These are phyloP conservation scores for Picea sitchensis DNA, from an alignment of 75 land plant species.

Conservation along the genomic window DNA sequence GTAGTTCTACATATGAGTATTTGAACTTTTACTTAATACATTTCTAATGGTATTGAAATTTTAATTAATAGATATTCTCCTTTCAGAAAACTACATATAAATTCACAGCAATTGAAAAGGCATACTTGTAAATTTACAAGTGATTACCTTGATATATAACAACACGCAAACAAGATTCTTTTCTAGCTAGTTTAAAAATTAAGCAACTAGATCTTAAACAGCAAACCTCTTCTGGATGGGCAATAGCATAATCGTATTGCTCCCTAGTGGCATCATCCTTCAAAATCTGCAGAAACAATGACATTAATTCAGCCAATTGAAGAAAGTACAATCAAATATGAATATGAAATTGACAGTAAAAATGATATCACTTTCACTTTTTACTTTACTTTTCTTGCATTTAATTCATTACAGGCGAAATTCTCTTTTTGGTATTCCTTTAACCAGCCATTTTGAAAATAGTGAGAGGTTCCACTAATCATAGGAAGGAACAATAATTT, in stretches of 20 bases:
- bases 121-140: no score
- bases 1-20: no score
- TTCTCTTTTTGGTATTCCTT: neutral
- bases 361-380: neutral
- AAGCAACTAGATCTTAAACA: no score
- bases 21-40: no score
- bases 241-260: conserved; percentile 98
- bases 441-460: neutral
- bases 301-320: neutral
- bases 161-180: no score
- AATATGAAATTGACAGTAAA: neutral
- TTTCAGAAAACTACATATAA: no score
- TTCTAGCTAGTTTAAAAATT: no score
- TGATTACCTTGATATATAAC: no score
- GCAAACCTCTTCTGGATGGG: conserved; percentile 95
- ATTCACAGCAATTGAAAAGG: no score
- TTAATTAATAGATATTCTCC: no score
- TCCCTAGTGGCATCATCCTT: conserved; percentile 92
- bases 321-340: neutral
- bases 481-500: neutral
- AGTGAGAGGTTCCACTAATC: neutral
- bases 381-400: neutral
- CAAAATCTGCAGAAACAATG: conserved; percentile 61
- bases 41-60: no score
- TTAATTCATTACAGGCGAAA: neutral